Conservation (phyloP, 148 eudicot species). For the Rhododendron ovatum region DNA sequence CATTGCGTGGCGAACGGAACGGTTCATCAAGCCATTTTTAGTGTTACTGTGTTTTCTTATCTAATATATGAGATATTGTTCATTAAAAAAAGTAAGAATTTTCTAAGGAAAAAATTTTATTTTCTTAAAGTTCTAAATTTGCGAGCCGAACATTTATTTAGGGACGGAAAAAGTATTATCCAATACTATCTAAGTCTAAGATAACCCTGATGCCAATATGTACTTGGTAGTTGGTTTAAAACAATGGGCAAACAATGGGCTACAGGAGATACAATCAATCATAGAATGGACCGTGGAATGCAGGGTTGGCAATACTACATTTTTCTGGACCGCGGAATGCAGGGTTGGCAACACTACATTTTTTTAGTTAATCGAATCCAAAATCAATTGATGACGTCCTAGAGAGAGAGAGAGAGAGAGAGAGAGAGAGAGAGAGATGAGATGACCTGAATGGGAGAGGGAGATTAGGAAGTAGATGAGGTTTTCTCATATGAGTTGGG, state of each 20-base stretch:
- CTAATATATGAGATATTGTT: no score
- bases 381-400: not conserved
- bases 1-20: no score
- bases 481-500: not conserved
- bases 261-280: not conserved
- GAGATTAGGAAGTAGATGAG: not conserved
- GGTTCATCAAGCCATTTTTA: no score
- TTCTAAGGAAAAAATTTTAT: no score
- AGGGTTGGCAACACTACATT: not conserved
- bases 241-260: not conserved
- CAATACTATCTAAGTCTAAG: not conserved
- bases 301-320: no score
- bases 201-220: not conserved
- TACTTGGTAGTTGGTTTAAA: not conserved
- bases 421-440: constrained; percentile 1
- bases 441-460: not conserved
- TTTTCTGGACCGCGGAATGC: not conserved
- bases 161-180: not conserved
- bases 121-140: no score
- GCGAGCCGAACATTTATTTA: no score
- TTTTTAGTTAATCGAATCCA: no score
- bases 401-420: not conserved
- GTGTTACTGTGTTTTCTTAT: no score
- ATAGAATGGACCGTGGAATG: not conserved
- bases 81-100: no score